Conservation (phyloP, 345 rosid species). For the Salix caprea region DNA sequence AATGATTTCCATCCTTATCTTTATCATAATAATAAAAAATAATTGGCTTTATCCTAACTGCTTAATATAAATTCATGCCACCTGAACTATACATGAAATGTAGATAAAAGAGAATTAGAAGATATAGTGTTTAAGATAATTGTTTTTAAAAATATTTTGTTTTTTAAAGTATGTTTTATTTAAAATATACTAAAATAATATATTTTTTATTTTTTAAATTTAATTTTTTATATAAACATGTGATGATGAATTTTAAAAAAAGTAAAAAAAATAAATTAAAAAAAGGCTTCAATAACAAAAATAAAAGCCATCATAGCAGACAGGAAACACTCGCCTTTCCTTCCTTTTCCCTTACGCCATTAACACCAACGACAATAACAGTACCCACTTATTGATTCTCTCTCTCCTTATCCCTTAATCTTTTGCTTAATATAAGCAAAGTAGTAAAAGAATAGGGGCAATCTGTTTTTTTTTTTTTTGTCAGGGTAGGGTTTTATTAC, state of each 20-base stretch:
- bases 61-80: background rate
- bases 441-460: background rate
- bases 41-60: too few relatives aligned
- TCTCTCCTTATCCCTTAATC: slow-evolving; percentile 11
- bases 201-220: too few relatives aligned
- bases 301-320: slow-evolving; percentile 19
- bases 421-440: background rate
- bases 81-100: background rate
- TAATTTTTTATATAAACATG: too few relatives aligned
- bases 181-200: too few relatives aligned
- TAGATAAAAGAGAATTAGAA: too few relatives aligned
- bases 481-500: slow-evolving; percentile 27
- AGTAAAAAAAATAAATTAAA: background rate
- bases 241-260: too few relatives aligned
- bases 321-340: background rate
- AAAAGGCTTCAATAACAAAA: too few relatives aligned
- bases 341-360: slow-evolving; percentile 18
- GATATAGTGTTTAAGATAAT: too few relatives aligned
- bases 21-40: too few relatives aligned
- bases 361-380: background rate
- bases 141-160: too few relatives aligned
- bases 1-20: too few relatives aligned
- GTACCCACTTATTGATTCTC: background rate
- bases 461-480: background rate
- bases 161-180: too few relatives aligned